phyloP scores from a whole-genome alignment of 2,329 filamentous ascomycete genomes.

The Verticillium nonalfalfae region DNA sequence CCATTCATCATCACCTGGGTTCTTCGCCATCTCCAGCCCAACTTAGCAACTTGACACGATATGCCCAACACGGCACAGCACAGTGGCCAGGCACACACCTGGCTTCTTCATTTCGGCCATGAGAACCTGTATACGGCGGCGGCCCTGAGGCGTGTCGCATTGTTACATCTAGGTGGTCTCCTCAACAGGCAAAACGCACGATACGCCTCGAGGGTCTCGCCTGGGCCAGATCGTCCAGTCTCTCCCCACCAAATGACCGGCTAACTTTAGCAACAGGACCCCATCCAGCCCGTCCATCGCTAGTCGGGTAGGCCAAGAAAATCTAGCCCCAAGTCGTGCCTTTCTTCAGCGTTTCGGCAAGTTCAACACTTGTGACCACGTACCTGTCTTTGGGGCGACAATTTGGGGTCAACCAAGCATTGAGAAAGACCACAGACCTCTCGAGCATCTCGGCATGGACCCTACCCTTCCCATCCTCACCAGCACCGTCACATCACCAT shows the following conservation, averaged over 20 bases:
- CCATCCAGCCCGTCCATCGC: background rate
- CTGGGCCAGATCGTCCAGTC: background rate
- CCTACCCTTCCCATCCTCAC: background rate
- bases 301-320: background rate
- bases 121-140: background rate
- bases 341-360: background rate
- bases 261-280: background rate
- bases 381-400: no score
- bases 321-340: background rate
- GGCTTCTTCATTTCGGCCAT: background rate
- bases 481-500: background rate
- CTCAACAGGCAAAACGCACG: background rate
- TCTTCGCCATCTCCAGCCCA: conserved; percentile 25
- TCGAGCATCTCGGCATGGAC: background rate
- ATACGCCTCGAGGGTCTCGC: background rate
- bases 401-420: background rate
- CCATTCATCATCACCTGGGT: background rate
- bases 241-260: background rate
- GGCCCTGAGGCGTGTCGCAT: background rate
- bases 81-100: background rate
- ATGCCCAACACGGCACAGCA: background rate
- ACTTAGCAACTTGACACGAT: conserved; percentile 20
- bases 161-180: background rate
- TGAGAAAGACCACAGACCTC: background rate
- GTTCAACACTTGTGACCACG: background rate